These are phyloP conservation scores for Meyerozyma guilliermondii DNA, from an alignment of 1,139 yeast species.

Conservation along the genomic window DNA sequence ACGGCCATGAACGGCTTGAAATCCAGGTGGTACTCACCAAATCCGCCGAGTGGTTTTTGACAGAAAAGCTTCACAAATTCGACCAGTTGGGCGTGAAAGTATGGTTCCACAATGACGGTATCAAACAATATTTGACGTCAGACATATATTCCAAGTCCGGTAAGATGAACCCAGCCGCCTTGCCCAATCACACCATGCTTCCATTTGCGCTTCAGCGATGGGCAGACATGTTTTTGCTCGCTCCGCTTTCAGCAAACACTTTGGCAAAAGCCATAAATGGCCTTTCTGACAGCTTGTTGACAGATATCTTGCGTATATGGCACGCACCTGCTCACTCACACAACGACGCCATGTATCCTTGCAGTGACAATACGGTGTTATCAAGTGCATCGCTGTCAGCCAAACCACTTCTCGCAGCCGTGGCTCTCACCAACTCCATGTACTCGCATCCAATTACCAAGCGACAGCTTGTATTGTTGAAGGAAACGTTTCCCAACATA, in stretches of 20 bases:
- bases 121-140: slow-evolving; percentile 14
- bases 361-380: slow-evolving; percentile 14
- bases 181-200: slow-evolving; percentile 4
- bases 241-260: slow-evolving; percentile 26
- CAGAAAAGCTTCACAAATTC: slow-evolving; percentile 20
- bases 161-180: slow-evolving; percentile 12
- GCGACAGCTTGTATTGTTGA: slow-evolving; percentile 17
- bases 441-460: slow-evolving; percentile 28
- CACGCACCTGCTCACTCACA: slow-evolving; percentile 13
- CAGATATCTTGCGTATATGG: slow-evolving; percentile 24
- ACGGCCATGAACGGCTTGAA: slow-evolving; percentile 19
- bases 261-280: slow-evolving; percentile 26
- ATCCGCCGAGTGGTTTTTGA: slow-evolving; percentile 24
- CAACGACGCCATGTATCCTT: slow-evolving; percentile 3
- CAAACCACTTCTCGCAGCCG: slow-evolving; percentile 24
- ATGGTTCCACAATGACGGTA: slow-evolving; percentile 24
- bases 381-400: slow-evolving; percentile 16
- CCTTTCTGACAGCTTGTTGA: slow-evolving; percentile 22
- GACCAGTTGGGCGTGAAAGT: slow-evolving; percentile 23
- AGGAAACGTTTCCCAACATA: slow-evolving; percentile 25
- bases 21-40: slow-evolving; percentile 25
- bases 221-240: slow-evolving; percentile 31
- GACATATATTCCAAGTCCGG: slow-evolving; percentile 6
- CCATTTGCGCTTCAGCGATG: slow-evolving; percentile 22
- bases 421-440: slow-evolving; percentile 26